Conservation (phyloP, 768 basidiomycete species). For the Udeniomyces megalosporus region DNA sequence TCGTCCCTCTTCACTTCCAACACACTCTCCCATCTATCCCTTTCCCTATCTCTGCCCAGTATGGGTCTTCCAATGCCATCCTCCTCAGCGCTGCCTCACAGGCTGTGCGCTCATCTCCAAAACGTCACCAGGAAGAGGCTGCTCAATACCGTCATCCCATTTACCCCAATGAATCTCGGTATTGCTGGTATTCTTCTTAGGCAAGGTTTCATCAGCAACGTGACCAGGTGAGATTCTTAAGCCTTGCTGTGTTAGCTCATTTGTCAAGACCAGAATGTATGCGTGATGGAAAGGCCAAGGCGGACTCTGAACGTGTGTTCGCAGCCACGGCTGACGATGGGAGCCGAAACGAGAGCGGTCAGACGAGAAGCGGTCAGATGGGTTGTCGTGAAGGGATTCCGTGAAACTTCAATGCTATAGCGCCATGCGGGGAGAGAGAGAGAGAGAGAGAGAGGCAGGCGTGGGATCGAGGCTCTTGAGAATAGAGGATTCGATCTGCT, state of each 20-base stretch:
- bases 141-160: conserved; percentile 54
- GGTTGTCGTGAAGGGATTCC: neutral
- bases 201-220: conserved; percentile 64
- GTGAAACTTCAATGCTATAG: neutral
- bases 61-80: neutral
- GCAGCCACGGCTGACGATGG: too few species aligned
- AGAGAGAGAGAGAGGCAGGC: too few species aligned
- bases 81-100: conserved; percentile 36
- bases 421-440: too few species aligned
- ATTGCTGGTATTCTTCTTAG: conserved; percentile 85
- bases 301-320: too few species aligned
- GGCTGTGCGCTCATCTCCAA: conserved; percentile 77
- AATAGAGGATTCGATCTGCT: too few species aligned
- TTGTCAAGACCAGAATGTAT: too few species aligned
- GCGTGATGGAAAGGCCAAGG: too few species aligned
- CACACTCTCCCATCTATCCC: neutral
- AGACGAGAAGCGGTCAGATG: neutral
- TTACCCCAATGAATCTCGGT: conserved; percentile 76
- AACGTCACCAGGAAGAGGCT: conserved; percentile 85
- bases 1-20: neutral
- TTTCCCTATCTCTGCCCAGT: too few species aligned
- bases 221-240: conserved; percentile 35
- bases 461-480: too few species aligned
- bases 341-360: neutral
- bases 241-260: too few species aligned